Evolutionary conservation across 2,329 filamentous ascomycete genomes (phyloP), one percentile per base, ranked within the genome.

Genomic region (Phialocephala subalpina): DNA sequence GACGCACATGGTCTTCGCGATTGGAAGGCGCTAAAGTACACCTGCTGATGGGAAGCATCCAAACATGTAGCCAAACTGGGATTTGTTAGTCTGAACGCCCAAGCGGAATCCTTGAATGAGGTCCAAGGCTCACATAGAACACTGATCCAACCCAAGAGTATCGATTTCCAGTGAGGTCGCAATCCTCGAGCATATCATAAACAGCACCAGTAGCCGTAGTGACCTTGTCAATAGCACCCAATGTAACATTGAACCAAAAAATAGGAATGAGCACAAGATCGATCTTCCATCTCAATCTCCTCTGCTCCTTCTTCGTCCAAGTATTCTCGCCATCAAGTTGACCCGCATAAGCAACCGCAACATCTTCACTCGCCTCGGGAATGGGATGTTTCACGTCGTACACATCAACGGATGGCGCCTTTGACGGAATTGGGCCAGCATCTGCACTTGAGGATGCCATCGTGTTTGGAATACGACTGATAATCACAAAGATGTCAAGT

Each of bases 211-310:
- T 78, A 12, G 67, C 64, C n/a, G 72, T 72, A 2, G 72, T 72
- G 45, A 75, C 67, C 38, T 73, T 73, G 53, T 70, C 68, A 40
- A 72, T 68, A 2, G 70, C 60, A n/a, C 58, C 62, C 3, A 74
- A 25, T 14, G 69, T 70, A 47, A 73, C 67, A 53, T 69, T 77
- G 69, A 77, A 74, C 75, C 77, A 79, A 8, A 82, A 73, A 29
- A 80, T 74, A 0, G 80, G 80, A 11, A 82, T 75, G 8, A 82
- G 73, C 25, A 77, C 74, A 16, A 78, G 60, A 69, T 82, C 80
- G n/a, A 81, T 70, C 71, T 81, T 81, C 75, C 80, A 80, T 47
- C 79, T 69, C 33, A 81, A 71, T 27, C 68, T 58, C 18, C 33
- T 57, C 58, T 60, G 58, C 56, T 71, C 72, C 33, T 61, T 16